Evolutionary conservation across 2,329 filamentous ascomycete species (phyloP).

Genomic region (Apiospora phragmitis): DNA sequence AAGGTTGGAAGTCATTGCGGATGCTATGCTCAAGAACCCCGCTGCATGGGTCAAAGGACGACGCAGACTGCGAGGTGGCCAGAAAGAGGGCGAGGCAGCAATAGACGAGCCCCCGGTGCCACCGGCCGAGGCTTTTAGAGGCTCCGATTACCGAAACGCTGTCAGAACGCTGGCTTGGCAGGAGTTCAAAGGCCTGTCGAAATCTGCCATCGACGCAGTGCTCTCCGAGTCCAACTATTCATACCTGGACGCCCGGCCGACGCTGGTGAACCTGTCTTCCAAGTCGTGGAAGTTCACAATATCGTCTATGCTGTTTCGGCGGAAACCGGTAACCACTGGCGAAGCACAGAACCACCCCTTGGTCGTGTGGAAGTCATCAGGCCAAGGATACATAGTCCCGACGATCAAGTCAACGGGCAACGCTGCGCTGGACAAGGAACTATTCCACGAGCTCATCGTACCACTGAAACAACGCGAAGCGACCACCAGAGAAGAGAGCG

Average conservation of each 20-base stretch:
- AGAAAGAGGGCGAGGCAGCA: slow-evolving; percentile 31
- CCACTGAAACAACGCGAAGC: slow-evolving; percentile 50
- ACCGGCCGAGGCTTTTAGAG: slow-evolving; percentile 66
- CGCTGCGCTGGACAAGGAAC: slow-evolving; percentile 62
- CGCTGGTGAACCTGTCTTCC: slow-evolving; percentile 66
- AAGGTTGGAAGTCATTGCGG: slow-evolving; percentile 73
- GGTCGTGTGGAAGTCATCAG: slow-evolving; percentile 60
- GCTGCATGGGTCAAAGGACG: slow-evolving; percentile 71
- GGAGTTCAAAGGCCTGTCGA: slow-evolving; percentile 75
- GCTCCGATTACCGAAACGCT: slow-evolving; percentile 65
- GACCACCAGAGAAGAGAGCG: slow-evolving; percentile 47
- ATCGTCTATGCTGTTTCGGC: slow-evolving; percentile 67
- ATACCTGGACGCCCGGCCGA: slow-evolving; percentile 70
- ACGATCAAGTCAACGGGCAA: slow-evolving; percentile 66
- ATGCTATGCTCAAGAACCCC: slow-evolving; percentile 72
- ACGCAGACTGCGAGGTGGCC: slow-evolving; percentile 44
- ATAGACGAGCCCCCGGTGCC: slow-evolving; percentile 44
- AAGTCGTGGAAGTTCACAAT: slow-evolving; percentile 79
- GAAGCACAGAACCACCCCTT: slow-evolving; percentile 63
- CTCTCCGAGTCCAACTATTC: slow-evolving; percentile 80
- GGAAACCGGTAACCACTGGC: slow-evolving; percentile 54
- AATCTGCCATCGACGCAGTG: slow-evolving; percentile 74
- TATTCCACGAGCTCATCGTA: slow-evolving; percentile 57
- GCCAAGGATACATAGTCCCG: slow-evolving; percentile 57
- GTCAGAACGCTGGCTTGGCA: slow-evolving; percentile 67